Evolutionary conservation across 345 rosid genomes (phyloP), one percentile per base, ranked within the genome.

Genomic region (Pugionium dolabratum): DNA sequence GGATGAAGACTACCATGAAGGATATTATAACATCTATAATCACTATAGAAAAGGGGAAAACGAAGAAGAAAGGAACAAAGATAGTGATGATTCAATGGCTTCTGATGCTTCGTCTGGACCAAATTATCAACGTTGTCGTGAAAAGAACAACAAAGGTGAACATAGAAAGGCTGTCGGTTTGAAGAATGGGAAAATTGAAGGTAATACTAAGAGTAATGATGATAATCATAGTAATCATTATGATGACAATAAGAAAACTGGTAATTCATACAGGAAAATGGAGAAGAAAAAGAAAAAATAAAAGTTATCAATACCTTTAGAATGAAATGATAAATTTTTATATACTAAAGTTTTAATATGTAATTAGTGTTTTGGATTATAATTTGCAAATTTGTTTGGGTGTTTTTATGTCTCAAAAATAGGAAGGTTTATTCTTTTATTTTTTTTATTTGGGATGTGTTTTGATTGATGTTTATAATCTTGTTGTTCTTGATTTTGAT

Each of bases 41-140:
- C 45, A 33, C 35, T 29, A 45, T 9, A 66, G 54, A n/a, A 66
- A 45, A 35, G 27, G 41, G 44, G 54, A 0, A 9, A 35, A 66
- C 28, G 71, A 66, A 34, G 50, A 71, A 32, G 26, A 60, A 34
- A 72, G 29, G 9, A 61, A 30, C 33, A 59, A 63, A 27, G 85
- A 82, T 9, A 83, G 86, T 43, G 91, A 85, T 40, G 91, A 83
- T 70, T 85, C 91, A 0, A 81, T 83, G 88, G 83, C 83, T 62
- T 85, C 91, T 0, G 91, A 85, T 79, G 91, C 91, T 43, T 85
- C 91, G 54, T 85, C 91, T 1, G 83, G 81, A 34, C 86, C 86
- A 36, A 76, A 62, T 48, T 59, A 75, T 68, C 69, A 48, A 37
- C 72, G 18, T 18, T 18, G 18, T 18, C 18, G 18, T 18, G 18